Evolutionary conservation across 139 green algal species (phyloP).

Genomic region (Yamagishiella unicocca): DNA sequence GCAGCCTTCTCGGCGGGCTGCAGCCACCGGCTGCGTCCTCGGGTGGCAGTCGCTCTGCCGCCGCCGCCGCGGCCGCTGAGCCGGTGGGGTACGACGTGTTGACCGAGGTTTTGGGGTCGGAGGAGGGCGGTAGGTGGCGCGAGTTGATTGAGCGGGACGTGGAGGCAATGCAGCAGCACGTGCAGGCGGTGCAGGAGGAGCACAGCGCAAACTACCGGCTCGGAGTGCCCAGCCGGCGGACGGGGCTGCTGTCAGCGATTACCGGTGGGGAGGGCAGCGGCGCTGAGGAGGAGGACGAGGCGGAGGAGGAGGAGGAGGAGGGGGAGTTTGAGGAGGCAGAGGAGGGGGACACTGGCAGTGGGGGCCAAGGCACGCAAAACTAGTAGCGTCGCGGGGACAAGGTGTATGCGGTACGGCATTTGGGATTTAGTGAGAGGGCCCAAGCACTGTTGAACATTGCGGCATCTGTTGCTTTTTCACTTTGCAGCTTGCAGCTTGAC

Average conservation of each 20-base stretch:
- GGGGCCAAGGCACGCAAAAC: neutral
- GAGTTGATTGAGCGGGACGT: constrained; percentile 25
- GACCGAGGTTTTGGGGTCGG: constrained; percentile 28
- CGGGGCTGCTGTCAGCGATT: neutral
- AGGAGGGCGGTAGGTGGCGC: constrained; percentile 42
- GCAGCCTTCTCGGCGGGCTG: constrained; percentile 49
- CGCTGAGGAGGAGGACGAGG: neutral
- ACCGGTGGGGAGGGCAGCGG: neutral
- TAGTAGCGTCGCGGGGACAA: no score
- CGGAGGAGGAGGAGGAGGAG: constrained; percentile 2
- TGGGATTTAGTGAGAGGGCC: no score
- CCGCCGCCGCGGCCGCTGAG: neutral
- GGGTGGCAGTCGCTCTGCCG: neutral
- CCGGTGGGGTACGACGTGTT: constrained; percentile 36
- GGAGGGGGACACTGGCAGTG: constrained; percentile 42
- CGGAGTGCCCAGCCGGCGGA: neutral
- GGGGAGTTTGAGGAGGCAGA: neutral
- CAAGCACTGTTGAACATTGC: no score
- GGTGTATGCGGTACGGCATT: no score
- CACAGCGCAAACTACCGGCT: constrained; percentile 22
- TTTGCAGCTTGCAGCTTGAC: no score
- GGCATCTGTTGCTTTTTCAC: no score
- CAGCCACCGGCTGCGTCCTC: neutral
- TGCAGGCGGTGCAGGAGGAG: constrained; percentile 7
- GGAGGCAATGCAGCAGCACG: constrained; percentile 37